Percentiles rank a stretch among this genome's conserved stretches.
Evolutionary conservation across 257 asterid genomes (phyloP).

Genomic region (Solanum appendiculatum): DNA sequence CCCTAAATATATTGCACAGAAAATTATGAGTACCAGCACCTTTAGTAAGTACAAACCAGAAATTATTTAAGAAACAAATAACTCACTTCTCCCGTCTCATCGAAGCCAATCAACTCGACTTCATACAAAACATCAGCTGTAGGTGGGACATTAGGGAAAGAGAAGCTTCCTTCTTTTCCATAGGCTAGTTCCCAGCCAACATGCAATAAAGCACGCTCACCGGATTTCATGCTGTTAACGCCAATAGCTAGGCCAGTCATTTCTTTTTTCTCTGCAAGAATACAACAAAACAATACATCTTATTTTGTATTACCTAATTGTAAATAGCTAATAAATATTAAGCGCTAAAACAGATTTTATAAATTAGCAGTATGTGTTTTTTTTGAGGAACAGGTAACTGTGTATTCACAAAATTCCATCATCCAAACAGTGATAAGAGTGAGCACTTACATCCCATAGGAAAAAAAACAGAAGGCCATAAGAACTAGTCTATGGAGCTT

Average conservation of each 20-base stretch:
- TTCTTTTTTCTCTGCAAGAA: slow-evolving; percentile 75
- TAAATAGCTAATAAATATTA: not conserved
- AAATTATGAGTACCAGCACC: not conserved
- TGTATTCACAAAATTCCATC: too few species aligned
- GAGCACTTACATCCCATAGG: too few species aligned
- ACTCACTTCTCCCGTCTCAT: slow-evolving; percentile 89
- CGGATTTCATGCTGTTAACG: slow-evolving; percentile 74
- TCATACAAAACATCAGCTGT: slow-evolving; percentile 76
- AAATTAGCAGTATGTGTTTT: not conserved
- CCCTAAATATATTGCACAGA: slow-evolving; percentile 35
- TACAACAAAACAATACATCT: not conserved
- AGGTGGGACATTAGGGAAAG: slow-evolving; percentile 96
- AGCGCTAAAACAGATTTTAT: not conserved
- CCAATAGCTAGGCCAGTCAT: slow-evolving; percentile 88
- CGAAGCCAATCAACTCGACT: slow-evolving; percentile 94
- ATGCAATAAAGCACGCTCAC: slow-evolving; percentile 72
- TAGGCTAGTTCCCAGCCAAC: slow-evolving; percentile 94
- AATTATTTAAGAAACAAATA: not conserved
- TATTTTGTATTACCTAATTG: not conserved
- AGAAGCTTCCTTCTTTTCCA: slow-evolving; percentile 93
- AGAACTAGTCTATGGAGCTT: too few species aligned
- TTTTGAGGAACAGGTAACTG: too few species aligned
- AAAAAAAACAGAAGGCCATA: too few species aligned
- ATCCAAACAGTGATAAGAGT: too few species aligned
- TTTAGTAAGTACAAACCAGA: not conserved